phyloP scores from a whole-genome alignment of 2,329 filamentous ascomycete genomes.

The Diaporthe sp. region DNA sequence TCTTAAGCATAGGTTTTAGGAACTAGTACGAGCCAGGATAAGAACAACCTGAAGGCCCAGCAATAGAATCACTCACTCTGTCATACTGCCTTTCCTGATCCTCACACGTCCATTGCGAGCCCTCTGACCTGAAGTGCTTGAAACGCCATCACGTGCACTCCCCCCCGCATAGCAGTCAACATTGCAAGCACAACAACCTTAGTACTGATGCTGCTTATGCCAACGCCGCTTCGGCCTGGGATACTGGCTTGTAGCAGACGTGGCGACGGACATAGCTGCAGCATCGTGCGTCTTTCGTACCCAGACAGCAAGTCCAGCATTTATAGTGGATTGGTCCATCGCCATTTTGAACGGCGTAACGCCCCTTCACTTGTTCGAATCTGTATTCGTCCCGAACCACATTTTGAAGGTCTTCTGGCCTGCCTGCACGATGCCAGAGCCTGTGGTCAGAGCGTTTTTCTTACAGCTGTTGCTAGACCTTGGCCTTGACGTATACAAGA shows the following conservation, averaged over 20 bases:
- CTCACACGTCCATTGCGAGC: no score
- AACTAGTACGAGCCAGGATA: no score
- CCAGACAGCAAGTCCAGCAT: conserved; percentile 18
- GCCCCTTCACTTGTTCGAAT: not conserved
- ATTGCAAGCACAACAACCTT: not conserved
- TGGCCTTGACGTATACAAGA: not conserved
- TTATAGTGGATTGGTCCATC: not conserved
- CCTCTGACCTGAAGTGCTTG: no score
- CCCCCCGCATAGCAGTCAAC: not conserved
- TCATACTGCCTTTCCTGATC: no score
- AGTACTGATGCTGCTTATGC: not conserved
- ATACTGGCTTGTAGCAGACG: not conserved
- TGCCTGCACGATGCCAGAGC: not conserved
- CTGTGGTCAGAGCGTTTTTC: not conserved
- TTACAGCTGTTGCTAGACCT: not conserved
- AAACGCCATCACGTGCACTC: no score
- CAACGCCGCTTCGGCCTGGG: not conserved
- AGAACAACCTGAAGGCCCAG: no score
- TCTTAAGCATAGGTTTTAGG: no score
- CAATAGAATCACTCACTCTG: no score
- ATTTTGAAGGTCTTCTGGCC: not conserved
- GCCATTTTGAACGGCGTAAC: not conserved
- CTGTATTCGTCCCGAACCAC: not conserved
- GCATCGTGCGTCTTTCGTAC: not conserved
- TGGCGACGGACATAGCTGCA: not conserved